Evolutionary conservation across 2,329 filamentous ascomycete species (phyloP).

Genomic region (Epichloe elymi): DNA sequence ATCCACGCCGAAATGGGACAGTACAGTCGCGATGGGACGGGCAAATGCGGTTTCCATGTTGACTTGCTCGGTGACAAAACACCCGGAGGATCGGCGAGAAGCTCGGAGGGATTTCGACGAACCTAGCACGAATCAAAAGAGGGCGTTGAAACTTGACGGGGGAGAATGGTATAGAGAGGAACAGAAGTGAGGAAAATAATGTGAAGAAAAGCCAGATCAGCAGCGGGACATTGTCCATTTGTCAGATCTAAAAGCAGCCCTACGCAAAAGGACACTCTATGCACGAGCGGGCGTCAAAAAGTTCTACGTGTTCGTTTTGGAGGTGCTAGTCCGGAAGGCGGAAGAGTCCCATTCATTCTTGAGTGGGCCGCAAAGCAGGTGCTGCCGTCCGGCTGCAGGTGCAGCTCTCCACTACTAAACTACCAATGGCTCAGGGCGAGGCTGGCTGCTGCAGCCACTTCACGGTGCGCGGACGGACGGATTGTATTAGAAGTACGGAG

Average conservation of each 20-base stretch:
- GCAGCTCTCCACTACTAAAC: neutral
- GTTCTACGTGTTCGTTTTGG: constrained; percentile 16
- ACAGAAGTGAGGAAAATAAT: neutral
- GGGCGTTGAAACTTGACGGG: neutral
- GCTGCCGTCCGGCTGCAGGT: neutral
- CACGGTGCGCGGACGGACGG: no score
- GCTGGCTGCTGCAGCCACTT: no score
- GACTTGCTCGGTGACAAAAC: constrained; percentile 6
- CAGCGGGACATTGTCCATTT: constrained; percentile 16
- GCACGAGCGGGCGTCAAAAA: constrained; percentile 6
- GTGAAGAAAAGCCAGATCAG: constrained; percentile 3
- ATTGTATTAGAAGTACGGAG: no score
- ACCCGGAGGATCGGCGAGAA: constrained; percentile 2
- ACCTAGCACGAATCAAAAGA: constrained; percentile 1
- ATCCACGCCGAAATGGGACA: constrained; percentile 45
- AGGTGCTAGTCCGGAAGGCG: constrained; percentile 6
- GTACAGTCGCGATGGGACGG: constrained; percentile 42
- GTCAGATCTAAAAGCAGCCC: constrained; percentile 15
- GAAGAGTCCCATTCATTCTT: constrained; percentile 1
- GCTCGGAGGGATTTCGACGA: neutral
- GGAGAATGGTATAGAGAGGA: neutral
- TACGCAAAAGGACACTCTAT: neutral
- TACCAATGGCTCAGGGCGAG: no score
- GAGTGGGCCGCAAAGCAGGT: constrained; percentile 1
- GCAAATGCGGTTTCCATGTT: constrained; percentile 52